These are phyloP conservation scores for Capsicum pubescens DNA, from an alignment of 257 asterid genomes.

Conservation along the genomic window DNA sequence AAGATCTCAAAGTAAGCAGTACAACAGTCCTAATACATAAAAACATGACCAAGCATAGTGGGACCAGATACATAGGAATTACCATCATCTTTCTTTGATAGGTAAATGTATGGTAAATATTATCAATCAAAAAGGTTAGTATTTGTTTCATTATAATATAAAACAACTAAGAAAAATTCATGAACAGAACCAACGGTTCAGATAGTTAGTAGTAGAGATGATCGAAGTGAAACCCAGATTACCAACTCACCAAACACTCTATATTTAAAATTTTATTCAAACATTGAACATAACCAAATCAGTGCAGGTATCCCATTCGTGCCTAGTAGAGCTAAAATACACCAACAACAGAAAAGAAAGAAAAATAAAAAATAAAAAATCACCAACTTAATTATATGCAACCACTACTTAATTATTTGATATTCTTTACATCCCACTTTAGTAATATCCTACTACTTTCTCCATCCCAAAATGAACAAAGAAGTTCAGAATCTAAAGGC, in stretches of 20 bases:
- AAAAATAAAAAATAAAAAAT: too few relatives aligned
- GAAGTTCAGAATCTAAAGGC: too few relatives aligned
- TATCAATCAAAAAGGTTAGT: neutral
- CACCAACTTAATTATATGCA: too few relatives aligned
- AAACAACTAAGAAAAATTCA: neutral
- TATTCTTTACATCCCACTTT: too few relatives aligned
- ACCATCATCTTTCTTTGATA: too few relatives aligned
- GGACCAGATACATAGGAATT: neutral
- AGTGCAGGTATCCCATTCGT: neutral
- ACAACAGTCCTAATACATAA: neutral
- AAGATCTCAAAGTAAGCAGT: neutral
- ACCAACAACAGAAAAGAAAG: too few relatives aligned
- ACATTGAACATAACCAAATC: neutral
- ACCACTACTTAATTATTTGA: too few relatives aligned
- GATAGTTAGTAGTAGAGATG: neutral
- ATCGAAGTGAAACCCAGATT: neutral
- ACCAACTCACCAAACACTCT: neutral
- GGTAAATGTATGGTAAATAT: too few relatives aligned
- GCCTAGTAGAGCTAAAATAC: neutral
- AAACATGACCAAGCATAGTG: neutral
- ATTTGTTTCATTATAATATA: neutral
- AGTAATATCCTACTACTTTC: too few relatives aligned
- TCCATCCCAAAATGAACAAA: too few relatives aligned
- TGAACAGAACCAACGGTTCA: neutral
- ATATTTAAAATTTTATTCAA: neutral